These are phyloP conservation scores for Venturia pyrina DNA, from an alignment of 2,329 filamentous ascomycete species.

Conservation along the genomic window DNA sequence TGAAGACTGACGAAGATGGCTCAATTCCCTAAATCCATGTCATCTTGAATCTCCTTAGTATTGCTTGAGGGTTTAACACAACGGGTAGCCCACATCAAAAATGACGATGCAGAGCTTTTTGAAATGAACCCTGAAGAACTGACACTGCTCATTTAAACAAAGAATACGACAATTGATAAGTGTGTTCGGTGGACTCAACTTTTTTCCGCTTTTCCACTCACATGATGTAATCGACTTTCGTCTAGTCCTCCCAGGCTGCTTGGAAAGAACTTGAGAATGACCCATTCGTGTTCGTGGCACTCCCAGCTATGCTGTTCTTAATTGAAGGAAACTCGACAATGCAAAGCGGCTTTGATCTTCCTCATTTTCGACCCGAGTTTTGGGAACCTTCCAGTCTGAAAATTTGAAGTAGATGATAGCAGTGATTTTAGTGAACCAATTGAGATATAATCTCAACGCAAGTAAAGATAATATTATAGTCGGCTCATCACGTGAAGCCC, in stretches of 20 bases:
- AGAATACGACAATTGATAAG: no score
- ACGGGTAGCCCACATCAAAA: background rate
- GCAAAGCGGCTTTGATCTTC: background rate
- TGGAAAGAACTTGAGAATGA: background rate
- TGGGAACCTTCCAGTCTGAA: no score
- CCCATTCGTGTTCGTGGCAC: background rate
- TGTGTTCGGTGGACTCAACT: no score
- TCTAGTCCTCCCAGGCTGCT: no score
- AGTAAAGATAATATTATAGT: no score
- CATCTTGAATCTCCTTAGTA: background rate
- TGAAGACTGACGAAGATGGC: background rate
- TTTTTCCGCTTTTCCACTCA: no score
- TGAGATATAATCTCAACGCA: no score
- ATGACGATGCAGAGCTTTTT: background rate
- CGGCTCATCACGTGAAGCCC: background rate
- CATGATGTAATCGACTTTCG: background rate
- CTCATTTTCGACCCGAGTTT: no score
- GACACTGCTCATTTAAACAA: background rate
- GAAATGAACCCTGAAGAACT: background rate
- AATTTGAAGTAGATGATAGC: no score
- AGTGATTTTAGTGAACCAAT: no score
- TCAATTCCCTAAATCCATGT: background rate
- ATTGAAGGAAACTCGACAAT: background rate
- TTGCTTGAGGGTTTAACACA: background rate
- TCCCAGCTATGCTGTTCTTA: background rate